A percentile compares a stretch with the other conserved stretches of the same genome.
Evolutionary conservation across 2,329 filamentous ascomycete genomes (phyloP).

Genomic region (Elsinoe ampelina): DNA sequence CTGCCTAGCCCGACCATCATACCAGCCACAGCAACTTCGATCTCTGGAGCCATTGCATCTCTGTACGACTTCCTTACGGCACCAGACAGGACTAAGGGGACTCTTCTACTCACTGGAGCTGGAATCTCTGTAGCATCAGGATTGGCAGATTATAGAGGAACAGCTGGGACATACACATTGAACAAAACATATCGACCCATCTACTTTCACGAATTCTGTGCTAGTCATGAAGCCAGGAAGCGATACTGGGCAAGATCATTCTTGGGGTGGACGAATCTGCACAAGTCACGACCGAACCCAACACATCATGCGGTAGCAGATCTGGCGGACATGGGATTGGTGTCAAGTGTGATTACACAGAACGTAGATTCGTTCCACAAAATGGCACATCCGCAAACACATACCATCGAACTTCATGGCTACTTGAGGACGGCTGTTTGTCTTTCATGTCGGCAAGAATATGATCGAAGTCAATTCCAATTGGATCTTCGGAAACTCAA

Average conservation of each 20-base stretch:
- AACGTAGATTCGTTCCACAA: constrained; percentile 95
- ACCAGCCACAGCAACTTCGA: constrained; percentile 60
- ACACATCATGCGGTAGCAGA: constrained; percentile 69
- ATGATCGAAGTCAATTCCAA: constrained; percentile 67
- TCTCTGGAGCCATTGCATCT: constrained; percentile 65
- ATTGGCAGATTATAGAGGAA: constrained; percentile 82
- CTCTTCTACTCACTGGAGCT: constrained; percentile 66
- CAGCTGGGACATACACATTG: constrained; percentile 81
- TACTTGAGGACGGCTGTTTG: constrained; percentile 77
- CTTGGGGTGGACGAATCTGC: constrained; percentile 77
- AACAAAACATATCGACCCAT: constrained; percentile 88
- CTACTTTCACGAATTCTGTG: constrained; percentile 82
- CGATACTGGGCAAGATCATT: constrained; percentile 95
- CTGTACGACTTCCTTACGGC: constrained; percentile 66
- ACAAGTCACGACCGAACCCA: constrained; percentile 68
- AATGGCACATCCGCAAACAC: constrained; percentile 61
- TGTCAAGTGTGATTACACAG: constrained; percentile 77
- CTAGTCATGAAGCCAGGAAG: constrained; percentile 74
- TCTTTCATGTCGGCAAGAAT: constrained; percentile 63
- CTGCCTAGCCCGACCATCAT: constrained; percentile 66
- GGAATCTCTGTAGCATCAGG: constrained; percentile 91
- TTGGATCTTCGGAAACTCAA: constrained; percentile 66
- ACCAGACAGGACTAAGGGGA: constrained; percentile 39
- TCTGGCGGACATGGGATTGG: constrained; percentile 60
- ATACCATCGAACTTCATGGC: constrained; percentile 81